Conservation (phyloP, 2,329 filamentous ascomycete genomes). For the Aureobasidium zeae region DNA sequence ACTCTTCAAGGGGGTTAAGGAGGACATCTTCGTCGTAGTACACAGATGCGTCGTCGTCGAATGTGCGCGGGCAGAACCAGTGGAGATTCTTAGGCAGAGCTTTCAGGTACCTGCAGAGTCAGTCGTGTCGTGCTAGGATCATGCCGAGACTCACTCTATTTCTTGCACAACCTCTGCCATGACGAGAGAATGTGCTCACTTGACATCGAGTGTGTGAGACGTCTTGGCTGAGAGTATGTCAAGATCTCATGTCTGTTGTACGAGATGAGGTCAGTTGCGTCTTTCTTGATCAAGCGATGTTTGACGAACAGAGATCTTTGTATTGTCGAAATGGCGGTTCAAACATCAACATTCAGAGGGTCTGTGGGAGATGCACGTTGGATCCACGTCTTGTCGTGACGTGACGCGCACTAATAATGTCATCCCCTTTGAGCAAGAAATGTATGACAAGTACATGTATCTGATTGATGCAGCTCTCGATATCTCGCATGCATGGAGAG, state of each 20-base stretch:
- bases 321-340: neutral
- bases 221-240: neutral
- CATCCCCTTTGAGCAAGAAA: conserved; percentile 9
- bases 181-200: neutral
- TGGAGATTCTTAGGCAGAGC: conserved; percentile 33
- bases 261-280: neutral
- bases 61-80: conserved; percentile 40
- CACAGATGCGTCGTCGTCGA: conserved; percentile 26
- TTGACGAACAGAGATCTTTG: neutral
- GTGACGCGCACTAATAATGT: conserved; percentile 9
- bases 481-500: too few species aligned
- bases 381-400: neutral
- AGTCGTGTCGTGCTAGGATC: neutral
- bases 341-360: conserved; percentile 6
- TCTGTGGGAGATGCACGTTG: conserved; percentile 4
- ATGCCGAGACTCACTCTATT: conserved; percentile 4
- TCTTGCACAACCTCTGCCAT: conserved; percentile 12
- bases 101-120: conserved; percentile 17
- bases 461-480: too few species aligned
- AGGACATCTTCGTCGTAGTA: conserved; percentile 40
- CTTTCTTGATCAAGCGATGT: neutral
- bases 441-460: too few species aligned
- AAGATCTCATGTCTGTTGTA: neutral
- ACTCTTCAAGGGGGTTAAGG: conserved; percentile 20
- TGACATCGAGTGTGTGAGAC: neutral